Conservation (phyloP, 2,329 filamentous ascomycete genomes). For the Claviceps cyperi region DNA sequence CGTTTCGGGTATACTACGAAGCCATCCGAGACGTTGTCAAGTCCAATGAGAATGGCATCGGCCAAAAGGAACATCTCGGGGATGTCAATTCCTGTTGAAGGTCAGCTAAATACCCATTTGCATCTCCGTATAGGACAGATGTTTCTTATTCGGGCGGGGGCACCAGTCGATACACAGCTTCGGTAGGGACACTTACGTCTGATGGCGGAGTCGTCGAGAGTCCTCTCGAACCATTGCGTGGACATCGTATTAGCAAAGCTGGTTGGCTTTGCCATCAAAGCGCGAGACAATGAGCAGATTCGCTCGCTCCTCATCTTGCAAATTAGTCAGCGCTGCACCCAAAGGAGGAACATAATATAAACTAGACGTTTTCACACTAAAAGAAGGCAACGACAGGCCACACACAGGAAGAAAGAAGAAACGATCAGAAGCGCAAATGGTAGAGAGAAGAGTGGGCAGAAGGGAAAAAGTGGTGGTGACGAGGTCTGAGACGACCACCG, state of each 20-base stretch:
- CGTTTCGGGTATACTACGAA: constrained; percentile 67
- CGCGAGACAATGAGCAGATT: constrained; percentile 17
- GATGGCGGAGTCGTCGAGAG: constrained; percentile 64
- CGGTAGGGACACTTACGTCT: constrained; percentile 24
- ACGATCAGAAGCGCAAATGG: not conserved
- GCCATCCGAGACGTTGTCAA: constrained; percentile 54
- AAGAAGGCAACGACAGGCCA: not conserved
- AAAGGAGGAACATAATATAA: not conserved
- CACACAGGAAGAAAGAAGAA: not conserved
- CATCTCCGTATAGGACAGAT: not conserved
- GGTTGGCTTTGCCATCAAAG: constrained; percentile 26
- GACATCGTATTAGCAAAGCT: constrained; percentile 17
- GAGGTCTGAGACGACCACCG: not conserved
- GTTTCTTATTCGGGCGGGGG: not conserved
- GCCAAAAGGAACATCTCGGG: constrained; percentile 54
- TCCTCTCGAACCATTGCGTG: constrained; percentile 44
- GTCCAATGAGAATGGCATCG: constrained; percentile 51
- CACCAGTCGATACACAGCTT: not conserved
- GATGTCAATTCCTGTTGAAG: constrained; percentile 32
- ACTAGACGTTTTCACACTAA: not conserved
- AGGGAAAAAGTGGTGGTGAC: not conserved
- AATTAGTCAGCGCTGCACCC: not conserved
- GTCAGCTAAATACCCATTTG: constrained; percentile 20
- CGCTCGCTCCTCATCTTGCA: constrained; percentile 6
- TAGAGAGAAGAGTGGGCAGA: not conserved